Conservation (phyloP, 176 grass and related monocot species). For the Thinopyrum elongatum region DNA sequence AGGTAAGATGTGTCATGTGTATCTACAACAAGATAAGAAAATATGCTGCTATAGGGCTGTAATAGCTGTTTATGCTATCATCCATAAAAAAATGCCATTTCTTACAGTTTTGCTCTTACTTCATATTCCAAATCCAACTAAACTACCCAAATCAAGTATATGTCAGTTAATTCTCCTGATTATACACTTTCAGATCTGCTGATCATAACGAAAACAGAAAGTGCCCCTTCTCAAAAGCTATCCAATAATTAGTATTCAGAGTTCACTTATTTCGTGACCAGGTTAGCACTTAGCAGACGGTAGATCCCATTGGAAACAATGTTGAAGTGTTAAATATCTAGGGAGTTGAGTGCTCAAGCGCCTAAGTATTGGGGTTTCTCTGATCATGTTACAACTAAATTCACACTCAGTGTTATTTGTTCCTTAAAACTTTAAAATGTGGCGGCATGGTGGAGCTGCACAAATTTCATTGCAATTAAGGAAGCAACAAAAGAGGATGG, state of each 20-base stretch:
- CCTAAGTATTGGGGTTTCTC: neutral
- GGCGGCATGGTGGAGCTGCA: neutral
- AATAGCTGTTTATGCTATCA: constrained; percentile 15
- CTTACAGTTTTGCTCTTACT: neutral
- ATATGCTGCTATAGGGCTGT: neutral
- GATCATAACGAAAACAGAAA: neutral
- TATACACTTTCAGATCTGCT: neutral
- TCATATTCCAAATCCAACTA: constrained; percentile 9
- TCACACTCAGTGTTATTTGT: neutral
- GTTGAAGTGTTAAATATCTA: constrained; percentile 4
- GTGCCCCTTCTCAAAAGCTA: neutral
- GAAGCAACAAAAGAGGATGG: neutral
- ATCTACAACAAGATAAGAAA: constrained; percentile 1
- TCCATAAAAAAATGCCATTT: neutral
- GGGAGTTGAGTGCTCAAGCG: neutral
- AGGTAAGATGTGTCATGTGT: neutral
- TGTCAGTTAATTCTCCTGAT: constrained; percentile 8
- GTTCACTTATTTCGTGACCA: neutral
- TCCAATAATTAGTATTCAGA: neutral
- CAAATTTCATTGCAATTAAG: constrained; percentile 14
- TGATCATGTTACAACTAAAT: neutral
- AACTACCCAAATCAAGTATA: neutral
- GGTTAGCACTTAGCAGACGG: neutral
- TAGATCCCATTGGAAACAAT: neutral
- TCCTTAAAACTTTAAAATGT: neutral